Evolutionary conservation across 805 yeast species (phyloP).

Genomic region (Pichia paraexigua): DNA sequence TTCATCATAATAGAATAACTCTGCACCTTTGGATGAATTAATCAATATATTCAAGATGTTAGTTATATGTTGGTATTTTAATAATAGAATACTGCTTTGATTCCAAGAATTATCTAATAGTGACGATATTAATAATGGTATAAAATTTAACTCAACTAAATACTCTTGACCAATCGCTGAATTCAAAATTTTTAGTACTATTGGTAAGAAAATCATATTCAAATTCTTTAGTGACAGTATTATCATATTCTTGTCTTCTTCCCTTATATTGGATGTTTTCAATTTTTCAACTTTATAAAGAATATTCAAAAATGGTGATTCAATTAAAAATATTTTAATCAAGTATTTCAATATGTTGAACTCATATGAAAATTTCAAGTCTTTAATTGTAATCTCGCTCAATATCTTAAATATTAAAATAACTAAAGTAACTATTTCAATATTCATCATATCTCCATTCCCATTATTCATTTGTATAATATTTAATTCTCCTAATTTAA

Average conservation of each 20-base stretch:
- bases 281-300: neutral
- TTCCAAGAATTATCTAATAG: constrained; percentile 54
- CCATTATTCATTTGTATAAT: neutral
- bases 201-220: constrained; percentile 5
- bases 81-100: constrained; percentile 38
- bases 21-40: constrained; percentile 71
- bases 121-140: constrained; percentile 56
- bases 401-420: constrained; percentile 1
- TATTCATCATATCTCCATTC: neutral
- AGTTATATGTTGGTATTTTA: constrained; percentile 52
- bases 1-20: constrained; percentile 50
- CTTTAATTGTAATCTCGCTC: constrained; percentile 7
- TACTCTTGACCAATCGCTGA: constrained; percentile 43
- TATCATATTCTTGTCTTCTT: neutral
- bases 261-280: neutral
- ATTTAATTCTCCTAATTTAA: neutral
- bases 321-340: constrained; percentile 6
- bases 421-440: neutral
- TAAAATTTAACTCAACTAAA: constrained; percentile 53
- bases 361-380: constrained; percentile 3
- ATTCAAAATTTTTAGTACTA: constrained; percentile 48
- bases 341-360: constrained; percentile 5
- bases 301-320: constrained; percentile 9
- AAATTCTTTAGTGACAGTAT: constrained; percentile 1
- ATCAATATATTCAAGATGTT: constrained; percentile 51